These are phyloP conservation scores for Neonectria sp. DNA, from an alignment of 2,329 filamentous ascomycete genomes.

Conservation along the genomic window DNA sequence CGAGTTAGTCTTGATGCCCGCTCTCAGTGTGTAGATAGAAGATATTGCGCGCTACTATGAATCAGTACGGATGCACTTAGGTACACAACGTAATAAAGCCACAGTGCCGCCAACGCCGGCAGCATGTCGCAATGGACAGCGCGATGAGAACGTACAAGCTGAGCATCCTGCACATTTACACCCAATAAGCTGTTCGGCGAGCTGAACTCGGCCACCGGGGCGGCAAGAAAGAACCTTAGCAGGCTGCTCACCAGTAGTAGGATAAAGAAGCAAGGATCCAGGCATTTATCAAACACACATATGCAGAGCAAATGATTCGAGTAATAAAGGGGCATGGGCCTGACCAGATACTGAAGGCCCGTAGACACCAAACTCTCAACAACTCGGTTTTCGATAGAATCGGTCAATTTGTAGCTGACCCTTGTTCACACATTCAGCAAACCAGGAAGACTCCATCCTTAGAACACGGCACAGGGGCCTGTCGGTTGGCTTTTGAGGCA, in stretches of 20 bases:
- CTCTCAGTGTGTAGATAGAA: neutral
- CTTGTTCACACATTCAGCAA: too few relatives aligned
- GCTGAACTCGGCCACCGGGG: neutral
- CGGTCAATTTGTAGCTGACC: too few relatives aligned
- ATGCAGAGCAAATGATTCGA: neutral
- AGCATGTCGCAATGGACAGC: neutral
- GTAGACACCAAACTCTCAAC: neutral
- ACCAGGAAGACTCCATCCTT: too few relatives aligned
- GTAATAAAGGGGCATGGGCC: neutral
- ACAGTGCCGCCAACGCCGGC: neutral
- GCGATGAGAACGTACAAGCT: neutral
- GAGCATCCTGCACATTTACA: slow-evolving; percentile 7
- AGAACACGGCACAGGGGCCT: neutral
- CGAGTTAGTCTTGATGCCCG: neutral
- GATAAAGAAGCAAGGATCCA: neutral
- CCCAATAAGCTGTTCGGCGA: neutral
- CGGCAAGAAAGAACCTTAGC: slow-evolving; percentile 1
- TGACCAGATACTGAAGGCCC: neutral
- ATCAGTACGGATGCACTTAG: neutral
- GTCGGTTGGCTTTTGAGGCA: neutral
- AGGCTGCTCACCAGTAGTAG: neutral
- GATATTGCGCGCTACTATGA: neutral
- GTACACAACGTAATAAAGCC: neutral
- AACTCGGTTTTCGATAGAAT: neutral
- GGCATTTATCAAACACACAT: too few relatives aligned